phyloP scores from a whole-genome alignment of 306 rosid species.

The Chamaecrista fasciculata region DNA sequence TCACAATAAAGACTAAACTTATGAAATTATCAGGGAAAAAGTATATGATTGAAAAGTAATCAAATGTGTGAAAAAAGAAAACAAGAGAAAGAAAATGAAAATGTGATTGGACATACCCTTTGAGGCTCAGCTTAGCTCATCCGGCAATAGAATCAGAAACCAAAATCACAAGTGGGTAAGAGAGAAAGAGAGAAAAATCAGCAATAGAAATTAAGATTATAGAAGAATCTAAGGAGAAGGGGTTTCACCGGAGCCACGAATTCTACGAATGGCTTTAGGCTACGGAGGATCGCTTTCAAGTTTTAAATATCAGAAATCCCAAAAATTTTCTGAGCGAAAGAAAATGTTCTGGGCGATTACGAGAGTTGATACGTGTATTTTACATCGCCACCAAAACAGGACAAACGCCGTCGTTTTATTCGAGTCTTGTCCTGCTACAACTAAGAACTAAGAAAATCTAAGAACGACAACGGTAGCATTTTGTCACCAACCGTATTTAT shows the following conservation, averaged over 20 bases:
- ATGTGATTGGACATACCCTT: conserved; percentile 22
- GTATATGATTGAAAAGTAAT: not conserved
- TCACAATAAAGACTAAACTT: not conserved
- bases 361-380: not conserved
- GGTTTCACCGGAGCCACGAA: conserved; percentile 37
- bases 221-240: conserved; percentile 3
- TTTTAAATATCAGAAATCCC: not conserved
- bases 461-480: too few relatives aligned
- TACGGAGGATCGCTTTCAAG: conserved; percentile 37
- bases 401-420: conserved; percentile 6
- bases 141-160: not conserved
- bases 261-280: conserved; percentile 39
- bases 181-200: not conserved
- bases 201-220: not conserved
- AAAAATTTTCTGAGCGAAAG: not conserved
- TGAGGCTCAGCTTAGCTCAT: conserved; percentile 7
- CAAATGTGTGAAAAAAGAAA: too few relatives aligned
- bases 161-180: too few relatives aligned
- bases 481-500: too few relatives aligned
- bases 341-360: conserved; percentile 4
- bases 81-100: not conserved
- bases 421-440: not conserved
- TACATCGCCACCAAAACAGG: not conserved
- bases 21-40: not conserved
- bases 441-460: too few relatives aligned